Evolutionary conservation across 768 basidiomycete species (phyloP), one percentile per base, ranked within the genome.

Genomic region (Mycena crocata): DNA sequence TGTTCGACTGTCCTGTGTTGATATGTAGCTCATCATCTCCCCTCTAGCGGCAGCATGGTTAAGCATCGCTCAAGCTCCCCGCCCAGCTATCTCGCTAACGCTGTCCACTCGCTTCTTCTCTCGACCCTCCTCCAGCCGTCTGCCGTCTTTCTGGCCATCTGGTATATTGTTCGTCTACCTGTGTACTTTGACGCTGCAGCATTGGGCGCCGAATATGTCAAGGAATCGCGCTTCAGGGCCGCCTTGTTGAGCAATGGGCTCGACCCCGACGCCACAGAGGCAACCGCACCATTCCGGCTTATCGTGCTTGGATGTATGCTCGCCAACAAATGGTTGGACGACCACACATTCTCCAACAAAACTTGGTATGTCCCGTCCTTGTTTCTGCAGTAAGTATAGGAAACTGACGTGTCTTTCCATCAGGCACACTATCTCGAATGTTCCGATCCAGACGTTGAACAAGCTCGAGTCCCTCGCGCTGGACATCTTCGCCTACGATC

Each of bases 301-400:
- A 82, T 94, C 63, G 85, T 94, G 26, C 82, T 94, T 26, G 93
- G 93, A 23, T 93, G 89, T 67, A 93, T 94, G 92, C 81, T 94
- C 35, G 92, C 93, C 23, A 94, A 94, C 77, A 94, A 94, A 79
- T 94, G 93, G 93, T 74, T 94, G 69, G 93, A 94, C 69, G 93
- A 94, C 71, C 93, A 94, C 73, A 94, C 93, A 0, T 94, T 94
- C 78, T 93, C 92, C 42, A 94, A 94, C 79, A 94, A 93, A 81
- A 94, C 93, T 58, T 94, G 93, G 93, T 93, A 76, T 65, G 89
- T 75, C 46, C 42, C 39, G 40, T 46, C 50, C 31, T 30, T 28
- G n/a, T 56, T 31, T 24, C 28, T 26, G 21, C 28, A 10, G 54
- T 31, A 21, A 40, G 55, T 24, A 57, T 35, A 42, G 50, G 45